Percentiles rank a stretch among this genome's conserved stretches.
phyloP scores from a whole-genome alignment of 2,329 filamentous ascomycete species.

The Ophiostoma quercus region DNA sequence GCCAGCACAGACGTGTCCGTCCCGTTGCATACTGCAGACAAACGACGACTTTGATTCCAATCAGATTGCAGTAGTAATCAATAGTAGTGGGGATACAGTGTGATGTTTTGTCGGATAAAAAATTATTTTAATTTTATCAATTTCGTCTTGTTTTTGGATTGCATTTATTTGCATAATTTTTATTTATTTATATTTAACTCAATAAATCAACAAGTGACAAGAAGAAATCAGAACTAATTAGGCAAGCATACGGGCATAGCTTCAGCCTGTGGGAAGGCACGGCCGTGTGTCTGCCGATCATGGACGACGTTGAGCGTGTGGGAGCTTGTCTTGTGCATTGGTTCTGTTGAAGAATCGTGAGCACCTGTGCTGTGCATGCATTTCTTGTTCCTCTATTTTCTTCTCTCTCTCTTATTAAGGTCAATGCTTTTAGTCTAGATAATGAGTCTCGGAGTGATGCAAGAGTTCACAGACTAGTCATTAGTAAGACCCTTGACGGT shows the following conservation, averaged over 20 bases:
- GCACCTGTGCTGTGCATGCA: no score
- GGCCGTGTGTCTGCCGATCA: conserved; percentile 11
- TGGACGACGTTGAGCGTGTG: not conserved
- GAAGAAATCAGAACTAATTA: not conserved
- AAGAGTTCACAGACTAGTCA: not conserved
- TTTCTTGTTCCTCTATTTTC: no score
- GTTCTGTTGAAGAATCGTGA: not conserved
- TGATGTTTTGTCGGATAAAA: not conserved
- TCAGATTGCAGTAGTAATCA: not conserved
- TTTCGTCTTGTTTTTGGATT: not conserved
- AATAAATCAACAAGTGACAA: no score
- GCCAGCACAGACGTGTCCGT: conserved; percentile 7
- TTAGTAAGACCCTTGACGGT: conserved; percentile 7
- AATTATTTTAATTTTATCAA: no score
- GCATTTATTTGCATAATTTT: not conserved
- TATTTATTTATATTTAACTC: not conserved
- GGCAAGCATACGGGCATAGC: not conserved
- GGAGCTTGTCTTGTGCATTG: not conserved
- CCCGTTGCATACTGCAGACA: conserved; percentile 2
- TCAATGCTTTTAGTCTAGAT: no score
- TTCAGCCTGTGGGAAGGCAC: not conserved
- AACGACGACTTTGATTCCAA: not conserved
- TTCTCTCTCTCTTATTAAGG: no score
- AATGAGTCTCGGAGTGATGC: not conserved
- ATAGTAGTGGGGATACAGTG: not conserved